A percentile compares a stretch with the other conserved stretches of the same genome.
phyloP scores from a whole-genome alignment of 305 asterid genomes.

The Solanum hybrid region DNA sequence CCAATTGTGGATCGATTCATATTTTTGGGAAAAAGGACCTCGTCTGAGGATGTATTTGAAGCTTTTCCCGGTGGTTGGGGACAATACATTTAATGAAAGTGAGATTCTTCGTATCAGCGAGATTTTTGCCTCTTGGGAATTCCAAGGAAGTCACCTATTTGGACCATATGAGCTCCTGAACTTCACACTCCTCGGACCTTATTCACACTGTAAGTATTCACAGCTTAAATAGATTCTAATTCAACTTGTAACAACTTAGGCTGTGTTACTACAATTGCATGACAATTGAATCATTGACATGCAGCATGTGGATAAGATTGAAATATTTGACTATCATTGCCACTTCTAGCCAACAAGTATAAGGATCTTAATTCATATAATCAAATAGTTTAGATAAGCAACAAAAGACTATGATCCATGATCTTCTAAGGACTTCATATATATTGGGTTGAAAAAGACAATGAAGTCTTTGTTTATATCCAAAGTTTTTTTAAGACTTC shows the following conservation, averaged over 20 bases:
- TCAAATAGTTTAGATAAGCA: background rate
- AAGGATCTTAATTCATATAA: background rate
- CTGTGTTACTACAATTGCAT: background rate
- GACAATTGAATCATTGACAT: background rate
- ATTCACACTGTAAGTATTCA: slow-evolving; percentile 28
- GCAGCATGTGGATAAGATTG: background rate
- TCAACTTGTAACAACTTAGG: background rate
- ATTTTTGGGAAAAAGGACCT: slow-evolving; percentile 40
- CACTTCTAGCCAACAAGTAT: background rate
- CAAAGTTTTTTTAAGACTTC: background rate
- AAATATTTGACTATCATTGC: background rate
- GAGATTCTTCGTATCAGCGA: slow-evolving; percentile 27
- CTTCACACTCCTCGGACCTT: slow-evolving; percentile 46
- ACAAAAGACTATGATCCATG: background rate
- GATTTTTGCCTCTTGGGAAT: slow-evolving; percentile 30
- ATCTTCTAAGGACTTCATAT: background rate
- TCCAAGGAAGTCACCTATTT: slow-evolving; percentile 27
- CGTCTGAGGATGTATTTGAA: slow-evolving; percentile 43
- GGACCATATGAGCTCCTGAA: slow-evolving; percentile 54
- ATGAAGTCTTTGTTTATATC: background rate
- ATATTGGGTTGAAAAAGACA: background rate
- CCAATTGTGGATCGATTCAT: slow-evolving; percentile 33
- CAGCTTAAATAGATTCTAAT: background rate
- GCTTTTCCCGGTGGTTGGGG: slow-evolving; percentile 31
- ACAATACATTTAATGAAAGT: slow-evolving; percentile 26